Evolutionary conservation across 1,284 basidiomycete species (phyloP), one percentile per base, ranked within the genome.

Genomic region (Xerocomus nothofagi): DNA sequence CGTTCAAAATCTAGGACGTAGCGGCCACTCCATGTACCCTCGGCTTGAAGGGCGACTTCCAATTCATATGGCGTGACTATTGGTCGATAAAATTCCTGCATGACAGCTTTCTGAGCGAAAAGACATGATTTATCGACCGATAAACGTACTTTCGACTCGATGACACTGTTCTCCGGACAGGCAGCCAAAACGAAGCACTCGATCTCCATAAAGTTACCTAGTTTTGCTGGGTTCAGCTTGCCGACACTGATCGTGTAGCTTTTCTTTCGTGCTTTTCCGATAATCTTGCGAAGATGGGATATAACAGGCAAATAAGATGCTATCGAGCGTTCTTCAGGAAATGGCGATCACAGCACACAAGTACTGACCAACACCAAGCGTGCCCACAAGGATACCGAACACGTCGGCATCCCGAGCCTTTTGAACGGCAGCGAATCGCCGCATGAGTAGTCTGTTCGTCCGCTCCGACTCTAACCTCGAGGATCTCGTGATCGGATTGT

Each of bases 31-130:
- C 92, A 96, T 29, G 70, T 75, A 52, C 79, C 80, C 48, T 83
- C 79, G 0, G 75, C 69, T 53, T 77, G 81, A 15, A 99, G 75
- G 0, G 95, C 93, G 3, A 97, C 71, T 59, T 90, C 82, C 34
- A 98, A 77, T 67, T 99, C 97, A 67, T 86, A 98, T 0, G 97
- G 97, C 1, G 96, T 98, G 21, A 99, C 80, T 45, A 99, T 96
- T 0, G 96, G 95, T 18, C 84, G 76, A 48, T 88, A 76, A 65
- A 95, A 99, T 21, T 98, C 95, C 85, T 93, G 51, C n/a, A 23
- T 14, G 5, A 3, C 9, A 33, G 2, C 18, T 32, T 37, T 46
- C n/a, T 36, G 14, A 23, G 31, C 14, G 18, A 44, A 31, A 33
- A 15, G 5, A 24, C 39, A 29, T 3, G 21, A 43, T 6, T 15